Conservation (phyloP, 768 basidiomycete genomes). For the Phaffia tasmanica region DNA sequence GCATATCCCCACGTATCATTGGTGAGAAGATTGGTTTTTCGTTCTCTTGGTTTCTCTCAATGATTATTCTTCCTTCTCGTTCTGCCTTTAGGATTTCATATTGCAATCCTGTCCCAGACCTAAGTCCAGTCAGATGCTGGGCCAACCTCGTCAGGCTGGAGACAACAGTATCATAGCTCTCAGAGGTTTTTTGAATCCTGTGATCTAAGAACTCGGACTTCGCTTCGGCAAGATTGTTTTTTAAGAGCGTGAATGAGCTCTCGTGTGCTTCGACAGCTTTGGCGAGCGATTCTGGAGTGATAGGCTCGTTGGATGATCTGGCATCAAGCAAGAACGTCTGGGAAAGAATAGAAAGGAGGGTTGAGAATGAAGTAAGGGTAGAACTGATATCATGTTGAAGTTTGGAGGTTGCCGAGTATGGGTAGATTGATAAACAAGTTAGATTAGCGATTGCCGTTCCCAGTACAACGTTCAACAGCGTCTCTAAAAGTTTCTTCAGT, state of each 20-base stretch:
- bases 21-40: slow-evolving; percentile 28
- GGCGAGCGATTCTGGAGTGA: slow-evolving; percentile 47
- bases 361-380: slow-evolving; percentile 77
- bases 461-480: slow-evolving; percentile 62
- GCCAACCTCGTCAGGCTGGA: slow-evolving; percentile 77
- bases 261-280: slow-evolving; percentile 76
- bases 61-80: slow-evolving; percentile 24
- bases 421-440: slow-evolving; percentile 72
- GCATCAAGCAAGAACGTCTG: slow-evolving; percentile 70
- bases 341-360: slow-evolving; percentile 68
- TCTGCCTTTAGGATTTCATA: slow-evolving; percentile 63
- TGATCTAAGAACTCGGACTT: slow-evolving; percentile 55
- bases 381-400: slow-evolving; percentile 75
- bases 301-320: slow-evolving; percentile 40
- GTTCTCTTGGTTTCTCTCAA: slow-evolving; percentile 8
- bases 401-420: slow-evolving; percentile 70
- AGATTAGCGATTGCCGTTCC: slow-evolving; percentile 70
- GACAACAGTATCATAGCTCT: slow-evolving; percentile 75
- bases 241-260: slow-evolving; percentile 75
- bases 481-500: slow-evolving; percentile 58
- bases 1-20: slow-evolving; percentile 9
- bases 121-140: slow-evolving; percentile 81
- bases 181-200: slow-evolving; percentile 40
- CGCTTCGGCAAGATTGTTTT: slow-evolving; percentile 75
- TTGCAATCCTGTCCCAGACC: slow-evolving; percentile 73